Evolutionary conservation across 192 early-diverging fungal species (phyloP), one percentile per base, ranked within the genome.

Genomic region (Umbelopsis ramanniana): DNA sequence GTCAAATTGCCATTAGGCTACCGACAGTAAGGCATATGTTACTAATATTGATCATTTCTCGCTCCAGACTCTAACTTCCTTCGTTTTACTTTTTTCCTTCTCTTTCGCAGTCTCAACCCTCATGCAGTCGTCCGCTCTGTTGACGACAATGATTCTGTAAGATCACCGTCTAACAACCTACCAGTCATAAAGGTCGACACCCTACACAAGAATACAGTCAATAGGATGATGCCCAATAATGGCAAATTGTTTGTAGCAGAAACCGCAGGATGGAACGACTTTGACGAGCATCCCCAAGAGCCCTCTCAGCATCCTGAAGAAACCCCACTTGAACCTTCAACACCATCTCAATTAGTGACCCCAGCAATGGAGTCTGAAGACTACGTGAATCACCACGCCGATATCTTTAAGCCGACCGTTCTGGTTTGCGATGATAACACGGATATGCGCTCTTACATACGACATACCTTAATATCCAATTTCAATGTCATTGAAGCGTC

Each of bases 401-500:
- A 66, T 67, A 26, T 74, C 67, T 26, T 67, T 52, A 76, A 73
- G 19, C 43, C 52, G 43, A 57, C 24, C 33, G 67, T 84, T 17
- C 70, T 84, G 12, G 33, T 84, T 15, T 81, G 77, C 2, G 83
- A 84, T 63, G 83, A 84, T 55, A 84, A 84, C 50, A 45, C 68
- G 33, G 83, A 84, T 45, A 84, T 84, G 81, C 74, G 81, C 45
- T 72, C 37, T 19, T 67, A 67, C 35, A 38, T 67, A 9, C 33
- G 14, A 33, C 35, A 23, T 35, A 46, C 75, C 8, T 47, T 80
- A 11, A 6, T 29, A 17, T 26, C 11, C 6, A 71, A 67, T 37
- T 80, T 72, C 73, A 40, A 43, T 19, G 75, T 80, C n/a, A 70
- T 67, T 21, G 79, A 77, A 46, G 79, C 67, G 24, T 35, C 63